Percentiles rank a stretch among this genome's conserved stretches.
Conservation (phyloP, 805 yeast species). For the Starmerella ratchasimensis region DNA sequence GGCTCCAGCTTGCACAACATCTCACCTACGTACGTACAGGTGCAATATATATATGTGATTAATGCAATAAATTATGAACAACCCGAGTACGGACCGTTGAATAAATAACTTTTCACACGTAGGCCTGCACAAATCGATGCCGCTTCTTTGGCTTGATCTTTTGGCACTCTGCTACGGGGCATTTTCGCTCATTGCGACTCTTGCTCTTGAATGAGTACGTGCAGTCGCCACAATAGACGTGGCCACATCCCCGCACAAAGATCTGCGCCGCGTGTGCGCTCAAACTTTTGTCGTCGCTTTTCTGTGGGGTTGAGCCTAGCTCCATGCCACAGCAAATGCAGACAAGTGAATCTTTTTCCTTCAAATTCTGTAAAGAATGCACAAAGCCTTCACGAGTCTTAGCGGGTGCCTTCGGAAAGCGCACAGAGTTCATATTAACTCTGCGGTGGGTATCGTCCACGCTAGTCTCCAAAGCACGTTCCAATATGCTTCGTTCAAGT, state of each 20-base stretch:
- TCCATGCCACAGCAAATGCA: slow-evolving; percentile 10
- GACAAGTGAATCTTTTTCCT: slow-evolving; percentile 3
- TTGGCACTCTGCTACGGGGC: slow-evolving; percentile 10
- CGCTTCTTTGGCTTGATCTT: slow-evolving; percentile 5
- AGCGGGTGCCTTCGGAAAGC: slow-evolving; percentile 6
- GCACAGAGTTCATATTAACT: neutral
- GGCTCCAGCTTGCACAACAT: no score
- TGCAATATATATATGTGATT: neutral
- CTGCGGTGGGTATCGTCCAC: slow-evolving; percentile 5
- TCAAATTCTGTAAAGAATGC: neutral
- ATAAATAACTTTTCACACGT: no score
- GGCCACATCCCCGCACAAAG: slow-evolving; percentile 17
- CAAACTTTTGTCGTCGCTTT: neutral
- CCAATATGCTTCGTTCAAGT: slow-evolving; percentile 5
- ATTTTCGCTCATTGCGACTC: slow-evolving; percentile 2
- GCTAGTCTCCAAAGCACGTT: slow-evolving; percentile 7
- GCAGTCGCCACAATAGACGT: slow-evolving; percentile 18
- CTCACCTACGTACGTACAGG: no score
- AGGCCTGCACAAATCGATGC: slow-evolving; percentile 9
- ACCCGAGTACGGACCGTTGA: neutral
- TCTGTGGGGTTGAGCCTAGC: slow-evolving; percentile 10
- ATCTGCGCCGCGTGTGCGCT: slow-evolving; percentile 4
- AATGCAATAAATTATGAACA: neutral
- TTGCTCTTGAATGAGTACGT: slow-evolving; percentile 4
- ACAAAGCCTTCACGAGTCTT: slow-evolving; percentile 10